Conservation (phyloP, 2,329 filamentous ascomycete species). For the Sclerotinia spermophila region DNA sequence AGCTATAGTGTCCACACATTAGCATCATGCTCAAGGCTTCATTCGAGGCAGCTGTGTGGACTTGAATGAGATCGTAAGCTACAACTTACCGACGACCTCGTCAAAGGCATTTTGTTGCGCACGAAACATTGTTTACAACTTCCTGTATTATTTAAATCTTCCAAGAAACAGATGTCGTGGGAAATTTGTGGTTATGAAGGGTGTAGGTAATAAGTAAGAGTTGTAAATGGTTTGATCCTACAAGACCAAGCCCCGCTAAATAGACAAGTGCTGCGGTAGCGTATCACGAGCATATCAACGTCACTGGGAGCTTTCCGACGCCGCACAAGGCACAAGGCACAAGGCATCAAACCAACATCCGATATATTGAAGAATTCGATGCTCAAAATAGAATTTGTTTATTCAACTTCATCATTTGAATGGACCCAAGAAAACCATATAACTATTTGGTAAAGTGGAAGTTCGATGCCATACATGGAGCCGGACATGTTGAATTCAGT, state of each 20-base stretch:
- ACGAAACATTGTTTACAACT: slow-evolving; percentile 49
- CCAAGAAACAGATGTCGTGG: background rate
- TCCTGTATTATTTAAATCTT: background rate
- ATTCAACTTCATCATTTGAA: background rate
- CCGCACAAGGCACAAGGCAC: background rate
- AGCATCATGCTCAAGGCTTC: slow-evolving; percentile 19
- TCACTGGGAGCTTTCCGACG: slow-evolving; percentile 3
- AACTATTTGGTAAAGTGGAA: no score
- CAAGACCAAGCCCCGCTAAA: slow-evolving; percentile 10
- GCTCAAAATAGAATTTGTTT: background rate
- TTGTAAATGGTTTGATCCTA: background rate
- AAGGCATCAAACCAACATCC: background rate
- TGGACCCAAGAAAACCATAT: no score
- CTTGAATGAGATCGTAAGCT: slow-evolving; percentile 1
- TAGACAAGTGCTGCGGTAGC: background rate
- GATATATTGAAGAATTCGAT: background rate
- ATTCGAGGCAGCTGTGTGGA: slow-evolving; percentile 14
- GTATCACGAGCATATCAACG: background rate
- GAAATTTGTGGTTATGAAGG: slow-evolving; percentile 9
- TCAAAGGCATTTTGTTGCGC: slow-evolving; percentile 66
- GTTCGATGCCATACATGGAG: background rate
- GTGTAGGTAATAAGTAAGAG: background rate
- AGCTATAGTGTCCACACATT: slow-evolving; percentile 43
- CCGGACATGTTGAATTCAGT: background rate
- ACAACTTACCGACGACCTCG: slow-evolving; percentile 60